These are phyloP conservation scores for Sporobolomyces roseus DNA, from an alignment of 768 basidiomycete genomes.

Conservation along the genomic window DNA sequence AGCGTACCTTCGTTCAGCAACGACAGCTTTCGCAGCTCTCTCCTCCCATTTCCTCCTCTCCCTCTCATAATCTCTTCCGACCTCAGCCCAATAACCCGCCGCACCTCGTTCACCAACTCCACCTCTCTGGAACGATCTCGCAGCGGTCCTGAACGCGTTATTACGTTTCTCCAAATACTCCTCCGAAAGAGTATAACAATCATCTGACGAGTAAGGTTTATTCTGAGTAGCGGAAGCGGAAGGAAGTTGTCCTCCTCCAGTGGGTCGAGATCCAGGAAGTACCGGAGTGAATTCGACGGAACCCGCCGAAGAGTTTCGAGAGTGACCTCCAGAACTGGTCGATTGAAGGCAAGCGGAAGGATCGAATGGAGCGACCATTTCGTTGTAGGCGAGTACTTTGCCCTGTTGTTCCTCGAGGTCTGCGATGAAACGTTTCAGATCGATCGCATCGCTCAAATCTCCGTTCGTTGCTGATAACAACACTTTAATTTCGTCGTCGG, in stretches of 20 bases:
- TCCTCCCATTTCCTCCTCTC: constrained; percentile 48
- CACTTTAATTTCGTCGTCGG: constrained; percentile 25
- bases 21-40: constrained; percentile 48
- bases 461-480: constrained; percentile 40
- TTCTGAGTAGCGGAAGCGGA: not conserved
- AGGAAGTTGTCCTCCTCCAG: no score
- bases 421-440: constrained; percentile 35
- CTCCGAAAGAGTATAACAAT: constrained; percentile 46
- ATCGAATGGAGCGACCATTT: constrained; percentile 18
- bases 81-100: constrained; percentile 49
- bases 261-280: no score
- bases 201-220: constrained; percentile 25
- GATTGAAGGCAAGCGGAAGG: not conserved
- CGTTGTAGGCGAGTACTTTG: constrained; percentile 21
- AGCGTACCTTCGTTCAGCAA: constrained; percentile 45
- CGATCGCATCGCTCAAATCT: constrained; percentile 41
- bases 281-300: not conserved
- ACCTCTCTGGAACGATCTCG: constrained; percentile 45
- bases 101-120: constrained; percentile 43
- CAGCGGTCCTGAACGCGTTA: constrained; percentile 48
- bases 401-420: constrained; percentile 24
- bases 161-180: constrained; percentile 46
- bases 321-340: not conserved
- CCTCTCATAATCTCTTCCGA: constrained; percentile 47
- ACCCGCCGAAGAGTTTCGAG: constrained; percentile 8